Base-by-base conservation (phyloP, 371 early-diverging fungal genomes). In the Mortierella sp. region DNA sequence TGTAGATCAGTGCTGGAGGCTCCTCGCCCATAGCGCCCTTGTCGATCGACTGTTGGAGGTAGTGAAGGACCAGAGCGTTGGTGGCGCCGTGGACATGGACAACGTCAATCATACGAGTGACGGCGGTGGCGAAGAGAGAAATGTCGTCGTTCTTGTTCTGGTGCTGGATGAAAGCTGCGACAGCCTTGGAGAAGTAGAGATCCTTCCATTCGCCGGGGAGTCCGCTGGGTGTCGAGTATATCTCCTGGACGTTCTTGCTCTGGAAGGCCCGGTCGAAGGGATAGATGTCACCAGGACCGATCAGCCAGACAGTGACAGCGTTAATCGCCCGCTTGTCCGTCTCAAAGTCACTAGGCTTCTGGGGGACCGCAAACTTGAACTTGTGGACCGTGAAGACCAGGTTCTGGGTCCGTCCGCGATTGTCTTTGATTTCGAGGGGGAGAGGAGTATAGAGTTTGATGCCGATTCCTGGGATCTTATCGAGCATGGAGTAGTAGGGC, bases 1-100 rank as follows among this genome's bases (percentile, higher is more conserved):
- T 94, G 76, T 94, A 94, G 14, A 94, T 88, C 49, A 94, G 83
- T 2, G 92, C 88, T 51, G 94, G 94, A 0, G 91, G 91, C 80
- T 84, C 32, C 83, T 91, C 73, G 83, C 77, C 72, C 89, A 89
- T 65, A 74, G 77, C 38, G 68, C 80, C 74, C 82, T 80, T 70
- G 76, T 89, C 70, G 74, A 82, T 77, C 27, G 60, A 75, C 48
- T 87, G 72, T 82, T 88, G 87, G 11, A 93, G 71, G 41, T 89
- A 89, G 75, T 93, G 90, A 3, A 92, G 85, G 10, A 91, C 85
- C 29, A 92, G 90, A 24, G 93, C 94, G 76, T 92, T 94, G 14
- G 93, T 91, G 1, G 92, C 93, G 10, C 94, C 94, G 75, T 94
- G 94, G 12, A 91, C 73, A 88, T 94, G 94, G 54, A 94, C 91